Base-by-base conservation (phyloP, 1,284 basidiomycete species). In the Malassezia nana region DNA sequence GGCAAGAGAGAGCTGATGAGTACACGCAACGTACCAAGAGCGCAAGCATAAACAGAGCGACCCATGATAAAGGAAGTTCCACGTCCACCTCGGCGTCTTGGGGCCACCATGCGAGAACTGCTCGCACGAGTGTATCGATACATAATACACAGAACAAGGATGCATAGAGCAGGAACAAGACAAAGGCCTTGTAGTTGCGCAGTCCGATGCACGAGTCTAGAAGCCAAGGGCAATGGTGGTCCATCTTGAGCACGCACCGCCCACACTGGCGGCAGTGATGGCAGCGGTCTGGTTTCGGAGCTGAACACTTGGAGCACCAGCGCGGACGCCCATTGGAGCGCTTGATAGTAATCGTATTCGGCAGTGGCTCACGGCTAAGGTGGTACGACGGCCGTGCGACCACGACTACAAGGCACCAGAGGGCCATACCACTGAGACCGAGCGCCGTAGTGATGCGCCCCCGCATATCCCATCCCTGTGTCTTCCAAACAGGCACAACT, bases 181-280 rank as follows among this genome's bases (percentile, higher is more conserved):
- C 78, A 72, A 96, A 96, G 76, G 91, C 82, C 1, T 84, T 85
- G 61, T 91, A 84, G 74, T 94, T 95, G 16, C 44, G 32, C 44
- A 42, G 39, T 10, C 86, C 86, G 9, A 88, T 85, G 65, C 86
- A 88, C 8, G 66, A 47, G 61, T 86, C 84, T 25, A 85, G 85
- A 42, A 88, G 82, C 85, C 85, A 76, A 12, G 74, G 74, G 52
- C 72, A 74, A 65, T 87, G 85, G 74, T 87, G 85, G 66, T 87
- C 85, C 68, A 82, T 86, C 66, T 81, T 81, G 45, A 86, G 69
- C 0, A 86, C 78, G 65, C 84, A 86, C 78, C 83, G 63, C 12
- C 82, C 84, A 76, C 85, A 87, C 25, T 76, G 75, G 15, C 83
- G 76, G 75, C 86, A 89, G 75, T 87, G 85, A 72, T 88, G 86